Percentiles rank a stretch among this genome's conserved stretches.
These are phyloP conservation scores for Aspergillus thermomutatus DNA, from an alignment of 2,329 filamentous ascomycete genomes.

Conservation along the genomic window DNA sequence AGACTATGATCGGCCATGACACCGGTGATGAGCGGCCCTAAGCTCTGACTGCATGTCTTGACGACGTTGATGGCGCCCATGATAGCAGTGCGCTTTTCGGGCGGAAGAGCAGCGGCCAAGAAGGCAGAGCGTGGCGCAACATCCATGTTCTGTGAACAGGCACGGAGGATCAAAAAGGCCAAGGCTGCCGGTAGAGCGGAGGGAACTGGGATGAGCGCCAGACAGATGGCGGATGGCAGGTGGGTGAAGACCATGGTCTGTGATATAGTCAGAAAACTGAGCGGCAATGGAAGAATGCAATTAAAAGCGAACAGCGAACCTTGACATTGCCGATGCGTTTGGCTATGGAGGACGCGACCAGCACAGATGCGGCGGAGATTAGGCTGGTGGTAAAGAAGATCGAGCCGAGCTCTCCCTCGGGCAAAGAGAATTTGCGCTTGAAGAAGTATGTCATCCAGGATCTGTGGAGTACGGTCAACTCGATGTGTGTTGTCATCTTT, in stretches of 20 bases:
- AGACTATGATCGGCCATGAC: slow-evolving; percentile 52
- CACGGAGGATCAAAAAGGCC: slow-evolving; percentile 59
- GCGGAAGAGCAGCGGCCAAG: slow-evolving; percentile 61
- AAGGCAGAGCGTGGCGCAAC: slow-evolving; percentile 68
- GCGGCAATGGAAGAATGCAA: neutral
- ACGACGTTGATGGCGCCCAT: slow-evolving; percentile 69
- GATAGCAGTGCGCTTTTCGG: slow-evolving; percentile 65
- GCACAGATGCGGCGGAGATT: slow-evolving; percentile 41
- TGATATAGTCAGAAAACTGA: neutral
- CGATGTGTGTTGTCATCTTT: neutral
- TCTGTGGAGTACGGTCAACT: slow-evolving; percentile 21
- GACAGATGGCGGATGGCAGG: slow-evolving; percentile 64
- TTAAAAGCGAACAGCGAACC: slow-evolving; percentile 12
- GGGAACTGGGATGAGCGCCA: slow-evolving; percentile 61
- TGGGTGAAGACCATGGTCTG: slow-evolving; percentile 75
- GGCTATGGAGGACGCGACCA: slow-evolving; percentile 60
- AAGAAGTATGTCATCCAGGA: slow-evolving; percentile 57
- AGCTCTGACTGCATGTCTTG: slow-evolving; percentile 61
- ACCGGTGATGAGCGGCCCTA: slow-evolving; percentile 64
- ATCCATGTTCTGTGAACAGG: slow-evolving; percentile 66
- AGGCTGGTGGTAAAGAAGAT: slow-evolving; percentile 51
- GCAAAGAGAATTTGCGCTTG: slow-evolving; percentile 52
- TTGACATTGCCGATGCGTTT: slow-evolving; percentile 58
- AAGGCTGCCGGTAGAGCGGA: slow-evolving; percentile 53
- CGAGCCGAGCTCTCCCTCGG: slow-evolving; percentile 52